A percentile compares a stretch with the other conserved stretches of the same genome.
Conservation (phyloP, 2,329 filamentous ascomycete species). For the Cytospora mali region DNA sequence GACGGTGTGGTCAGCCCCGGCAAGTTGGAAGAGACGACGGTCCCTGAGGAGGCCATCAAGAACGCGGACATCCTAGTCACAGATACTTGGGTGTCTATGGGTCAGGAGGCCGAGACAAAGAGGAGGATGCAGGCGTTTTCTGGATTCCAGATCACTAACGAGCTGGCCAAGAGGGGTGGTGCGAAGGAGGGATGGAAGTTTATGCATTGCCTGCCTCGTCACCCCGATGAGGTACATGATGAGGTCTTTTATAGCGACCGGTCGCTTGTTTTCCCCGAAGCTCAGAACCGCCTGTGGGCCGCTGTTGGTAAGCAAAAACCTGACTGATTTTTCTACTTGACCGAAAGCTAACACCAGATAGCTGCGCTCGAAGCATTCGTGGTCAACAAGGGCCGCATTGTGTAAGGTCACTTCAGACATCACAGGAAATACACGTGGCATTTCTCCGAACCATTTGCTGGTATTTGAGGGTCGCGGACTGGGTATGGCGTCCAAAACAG, state of each 20-base stretch:
- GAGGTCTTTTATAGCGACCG: conserved; percentile 89
- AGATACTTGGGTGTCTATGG: conserved; percentile 99
- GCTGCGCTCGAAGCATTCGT: conserved; percentile 86
- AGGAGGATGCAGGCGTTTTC: conserved; percentile 79
- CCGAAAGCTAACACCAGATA: conserved; percentile 33
- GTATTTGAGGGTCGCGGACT: not conserved
- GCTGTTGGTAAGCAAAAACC: conserved; percentile 65
- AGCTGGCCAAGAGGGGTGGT: conserved; percentile 79
- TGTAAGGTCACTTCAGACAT: conserved; percentile 32
- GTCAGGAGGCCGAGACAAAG: conserved; percentile 83
- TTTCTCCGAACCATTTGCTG: conserved; percentile 2
- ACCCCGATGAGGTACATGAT: conserved; percentile 89
- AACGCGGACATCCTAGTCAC: conserved; percentile 89
- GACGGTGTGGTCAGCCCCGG: conserved; percentile 61
- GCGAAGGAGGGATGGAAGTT: conserved; percentile 93
- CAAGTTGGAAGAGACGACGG: conserved; percentile 71
- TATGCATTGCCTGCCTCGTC: conserved; percentile 95
- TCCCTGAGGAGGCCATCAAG: conserved; percentile 84
- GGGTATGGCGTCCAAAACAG: conserved; percentile 18
- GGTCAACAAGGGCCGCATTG: conserved; percentile 86
- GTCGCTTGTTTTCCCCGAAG: conserved; percentile 90
- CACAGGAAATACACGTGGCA: not conserved
- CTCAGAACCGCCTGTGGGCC: conserved; percentile 92
- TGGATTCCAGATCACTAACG: conserved; percentile 89
- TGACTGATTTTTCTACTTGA: not conserved